Conservation (phyloP, 192 early-diverging fungal species). For the Coemansia sp. region DNA sequence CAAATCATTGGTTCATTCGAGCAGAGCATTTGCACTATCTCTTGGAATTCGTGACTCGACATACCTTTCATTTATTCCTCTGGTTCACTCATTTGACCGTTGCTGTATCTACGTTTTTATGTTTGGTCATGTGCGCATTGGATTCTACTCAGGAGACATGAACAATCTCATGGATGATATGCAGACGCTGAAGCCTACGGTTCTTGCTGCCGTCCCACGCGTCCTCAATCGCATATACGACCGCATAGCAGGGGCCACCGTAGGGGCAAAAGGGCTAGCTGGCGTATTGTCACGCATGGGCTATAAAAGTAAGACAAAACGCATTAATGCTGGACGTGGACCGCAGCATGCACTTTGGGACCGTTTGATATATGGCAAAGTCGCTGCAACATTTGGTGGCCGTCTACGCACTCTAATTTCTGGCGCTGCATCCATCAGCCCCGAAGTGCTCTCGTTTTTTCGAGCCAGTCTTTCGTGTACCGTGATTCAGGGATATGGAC, state of each 20-base stretch:
- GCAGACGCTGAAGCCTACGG: slow-evolving; percentile 67
- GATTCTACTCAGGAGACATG: slow-evolving; percentile 74
- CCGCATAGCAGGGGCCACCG: slow-evolving; percentile 56
- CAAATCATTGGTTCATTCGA: slow-evolving; percentile 24
- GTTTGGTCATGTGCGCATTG: slow-evolving; percentile 60
- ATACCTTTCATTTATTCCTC: slow-evolving; percentile 62
- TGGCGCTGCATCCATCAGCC: slow-evolving; percentile 66
- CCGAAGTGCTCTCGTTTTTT: slow-evolving; percentile 79
- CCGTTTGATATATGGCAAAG: slow-evolving; percentile 77
- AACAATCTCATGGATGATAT: slow-evolving; percentile 73
- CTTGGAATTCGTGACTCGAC: slow-evolving; percentile 1
- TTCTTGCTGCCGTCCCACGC: slow-evolving; percentile 70
- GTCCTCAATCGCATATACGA: slow-evolving; percentile 81
- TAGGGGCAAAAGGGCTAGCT: slow-evolving; percentile 47
- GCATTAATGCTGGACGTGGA: slow-evolving; percentile 56
- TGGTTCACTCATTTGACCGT: slow-evolving; percentile 83
- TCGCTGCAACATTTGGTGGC: slow-evolving; percentile 72
- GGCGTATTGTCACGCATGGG: slow-evolving; percentile 52
- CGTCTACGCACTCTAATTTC: slow-evolving; percentile 67
- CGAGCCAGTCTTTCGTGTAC: slow-evolving; percentile 54
- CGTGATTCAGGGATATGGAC: slow-evolving; percentile 81
- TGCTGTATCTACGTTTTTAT: slow-evolving; percentile 52
- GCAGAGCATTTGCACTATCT: background rate
- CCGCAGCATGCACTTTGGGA: slow-evolving; percentile 80
- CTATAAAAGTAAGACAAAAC: slow-evolving; percentile 56